Percentiles rank a stretch among this genome's conserved stretches.
Evolutionary conservation across 2,329 filamentous ascomycete genomes (phyloP).

Genomic region (Botryotinia convoluta): DNA sequence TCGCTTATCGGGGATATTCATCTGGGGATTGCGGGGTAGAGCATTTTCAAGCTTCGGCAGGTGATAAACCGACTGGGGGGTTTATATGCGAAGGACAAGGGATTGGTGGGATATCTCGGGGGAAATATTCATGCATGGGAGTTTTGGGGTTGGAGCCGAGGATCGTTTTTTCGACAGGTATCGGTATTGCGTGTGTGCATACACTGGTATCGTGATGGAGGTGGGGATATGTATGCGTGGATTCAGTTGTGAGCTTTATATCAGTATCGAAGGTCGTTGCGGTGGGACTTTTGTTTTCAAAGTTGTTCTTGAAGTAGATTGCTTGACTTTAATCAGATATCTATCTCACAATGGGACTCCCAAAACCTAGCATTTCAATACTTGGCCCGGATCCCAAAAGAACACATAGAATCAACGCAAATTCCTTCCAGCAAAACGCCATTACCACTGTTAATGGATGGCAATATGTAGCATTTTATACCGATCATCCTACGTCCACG

Average conservation of each 20-base stretch:
- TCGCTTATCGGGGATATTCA: constrained; percentile 1
- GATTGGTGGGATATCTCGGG: constrained; percentile 7
- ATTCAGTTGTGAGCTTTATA: background rate
- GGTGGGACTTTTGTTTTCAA: background rate
- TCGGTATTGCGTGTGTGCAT: background rate
- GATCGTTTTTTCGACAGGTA: background rate
- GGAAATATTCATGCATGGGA: background rate
- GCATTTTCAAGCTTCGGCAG: background rate
- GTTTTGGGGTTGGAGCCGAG: background rate
- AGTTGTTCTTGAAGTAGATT: background rate
- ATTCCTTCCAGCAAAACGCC: constrained; percentile 32
- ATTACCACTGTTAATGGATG: constrained; percentile 29
- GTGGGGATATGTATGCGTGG: background rate
- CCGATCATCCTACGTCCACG: constrained; percentile 11
- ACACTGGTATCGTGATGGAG: background rate
- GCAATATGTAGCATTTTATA: constrained; percentile 32
- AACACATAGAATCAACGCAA: constrained; percentile 31
- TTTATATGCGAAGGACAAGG: background rate
- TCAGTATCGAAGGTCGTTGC: background rate
- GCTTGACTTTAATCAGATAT: background rate
- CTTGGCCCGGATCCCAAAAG: constrained; percentile 28
- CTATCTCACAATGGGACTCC: constrained; percentile 15
- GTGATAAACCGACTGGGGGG: background rate
- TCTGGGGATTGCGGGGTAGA: constrained; percentile 6
- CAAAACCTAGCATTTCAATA: constrained; percentile 23